These are phyloP conservation scores for Fusarium coffeatum DNA, from an alignment of 2,329 filamentous ascomycete species.

Conservation along the genomic window DNA sequence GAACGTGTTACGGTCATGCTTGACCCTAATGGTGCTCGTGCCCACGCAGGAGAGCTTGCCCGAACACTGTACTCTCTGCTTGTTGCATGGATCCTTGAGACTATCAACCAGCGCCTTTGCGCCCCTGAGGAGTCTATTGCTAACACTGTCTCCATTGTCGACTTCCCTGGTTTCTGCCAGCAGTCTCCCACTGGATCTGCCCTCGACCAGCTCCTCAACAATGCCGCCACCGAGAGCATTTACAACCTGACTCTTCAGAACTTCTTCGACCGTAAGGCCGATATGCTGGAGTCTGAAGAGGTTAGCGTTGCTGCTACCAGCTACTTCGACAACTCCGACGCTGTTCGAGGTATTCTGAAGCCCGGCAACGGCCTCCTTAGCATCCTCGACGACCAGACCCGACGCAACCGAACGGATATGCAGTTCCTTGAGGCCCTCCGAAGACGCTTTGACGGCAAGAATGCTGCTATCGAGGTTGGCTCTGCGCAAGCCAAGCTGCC, in stretches of 20 bases:
- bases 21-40: constrained; percentile 87
- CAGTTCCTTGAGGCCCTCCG: constrained; percentile 91
- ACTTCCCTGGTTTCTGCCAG: constrained; percentile 95
- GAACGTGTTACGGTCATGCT: constrained; percentile 99
- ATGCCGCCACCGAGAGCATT: constrained; percentile 89
- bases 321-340: constrained; percentile 98
- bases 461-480: constrained; percentile 85
- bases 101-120: constrained; percentile 89
- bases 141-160: constrained; percentile 94
- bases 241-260: constrained; percentile 95
- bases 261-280: constrained; percentile 95
- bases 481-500: constrained; percentile 80
- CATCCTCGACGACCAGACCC: constrained; percentile 95
- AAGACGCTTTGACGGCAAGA: constrained; percentile 95
- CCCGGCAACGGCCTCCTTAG: constrained; percentile 91
- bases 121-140: constrained; percentile 87
- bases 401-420: constrained; percentile 86
- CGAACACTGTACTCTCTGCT: constrained; percentile 93
- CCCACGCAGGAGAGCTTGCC: constrained; percentile 93
- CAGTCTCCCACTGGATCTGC: constrained; percentile 84
- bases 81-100: constrained; percentile 93
- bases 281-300: constrained; percentile 93
- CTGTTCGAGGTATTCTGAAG: constrained; percentile 91
- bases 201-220: constrained; percentile 93
- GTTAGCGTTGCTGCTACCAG: constrained; percentile 89